Evolutionary conservation across 2,329 filamentous ascomycete species (phyloP).

Genomic region (Akanthomyces uredinophilus): DNA sequence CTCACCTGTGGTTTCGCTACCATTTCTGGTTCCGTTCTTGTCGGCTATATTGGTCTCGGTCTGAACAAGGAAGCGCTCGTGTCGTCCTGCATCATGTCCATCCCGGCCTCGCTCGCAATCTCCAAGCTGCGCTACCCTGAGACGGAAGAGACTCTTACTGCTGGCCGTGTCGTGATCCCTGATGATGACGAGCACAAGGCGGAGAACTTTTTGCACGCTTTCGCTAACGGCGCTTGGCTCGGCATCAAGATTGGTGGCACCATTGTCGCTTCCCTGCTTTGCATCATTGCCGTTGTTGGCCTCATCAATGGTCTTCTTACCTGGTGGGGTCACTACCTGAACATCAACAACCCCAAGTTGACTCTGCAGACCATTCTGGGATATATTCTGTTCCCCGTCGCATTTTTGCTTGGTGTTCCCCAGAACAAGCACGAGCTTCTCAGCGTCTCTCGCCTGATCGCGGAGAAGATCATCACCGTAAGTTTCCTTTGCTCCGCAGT

Average conservation of each 20-base stretch:
- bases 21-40: constrained; percentile 81
- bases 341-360: constrained; percentile 64
- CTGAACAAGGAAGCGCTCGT: constrained; percentile 81
- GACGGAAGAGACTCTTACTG: constrained; percentile 78
- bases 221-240: constrained; percentile 78
- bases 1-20: constrained; percentile 92
- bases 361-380: constrained; percentile 69
- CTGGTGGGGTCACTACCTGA: constrained; percentile 79
- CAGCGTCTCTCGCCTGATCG: constrained; percentile 72
- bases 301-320: constrained; percentile 71
- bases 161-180: constrained; percentile 73
- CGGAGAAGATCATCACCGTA: constrained; percentile 73
- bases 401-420: constrained; percentile 77
- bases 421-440: constrained; percentile 60
- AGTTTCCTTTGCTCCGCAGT: constrained; percentile 26
- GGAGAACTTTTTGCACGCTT: constrained; percentile 78
- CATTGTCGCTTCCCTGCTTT: constrained; percentile 74
- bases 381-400: constrained; percentile 71
- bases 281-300: constrained; percentile 72
- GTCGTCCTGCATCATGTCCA: constrained; percentile 92
- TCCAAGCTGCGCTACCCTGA: constrained; percentile 89
- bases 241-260: constrained; percentile 83
- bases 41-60: constrained; percentile 79
- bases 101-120: constrained; percentile 82
- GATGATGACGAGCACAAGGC: constrained; percentile 71